Percentiles rank a stretch among this genome's conserved stretches.
These are phyloP conservation scores for Curvularia sp. DNA, from an alignment of 2,329 filamentous ascomycete species.

Conservation along the genomic window DNA sequence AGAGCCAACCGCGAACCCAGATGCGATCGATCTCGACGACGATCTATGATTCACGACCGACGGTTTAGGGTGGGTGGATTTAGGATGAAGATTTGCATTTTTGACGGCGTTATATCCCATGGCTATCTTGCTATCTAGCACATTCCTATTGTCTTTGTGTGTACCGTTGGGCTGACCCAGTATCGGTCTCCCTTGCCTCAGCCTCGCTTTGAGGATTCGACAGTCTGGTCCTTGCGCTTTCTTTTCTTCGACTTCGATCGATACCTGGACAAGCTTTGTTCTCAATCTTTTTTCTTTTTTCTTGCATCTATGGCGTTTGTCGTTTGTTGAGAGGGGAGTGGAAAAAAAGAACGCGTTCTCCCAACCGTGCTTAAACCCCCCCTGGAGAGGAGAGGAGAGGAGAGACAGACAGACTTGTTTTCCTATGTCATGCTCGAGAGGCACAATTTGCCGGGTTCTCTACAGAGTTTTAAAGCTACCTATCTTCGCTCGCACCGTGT, in stretches of 20 bases:
- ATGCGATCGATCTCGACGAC: constrained; percentile 77
- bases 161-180: constrained; percentile 16
- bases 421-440: constrained; percentile 6
- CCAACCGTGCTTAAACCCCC: background rate
- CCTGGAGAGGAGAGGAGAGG: background rate
- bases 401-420: constrained; percentile 5
- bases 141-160: constrained; percentile 14
- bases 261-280: constrained; percentile 17
- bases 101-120: constrained; percentile 16
- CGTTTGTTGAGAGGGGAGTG: constrained; percentile 2
- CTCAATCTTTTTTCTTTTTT: constrained; percentile 12
- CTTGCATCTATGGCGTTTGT: constrained; percentile 20
- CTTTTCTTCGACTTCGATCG: constrained; percentile 17
- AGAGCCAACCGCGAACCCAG: constrained; percentile 71
- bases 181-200: constrained; percentile 14
- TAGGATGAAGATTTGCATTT: constrained; percentile 23
- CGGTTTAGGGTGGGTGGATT: constrained; percentile 14
- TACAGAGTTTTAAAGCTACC: constrained; percentile 1
- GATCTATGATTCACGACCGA: constrained; percentile 42
- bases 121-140: constrained; percentile 15
- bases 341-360: background rate
- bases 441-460: constrained; percentile 2
- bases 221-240: constrained; percentile 15
- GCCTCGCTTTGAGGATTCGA: constrained; percentile 13
- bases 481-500: constrained; percentile 3